Base-by-base conservation (phyloP, 352 stramenopile species). In the Phytophthora brassicae region DNA sequence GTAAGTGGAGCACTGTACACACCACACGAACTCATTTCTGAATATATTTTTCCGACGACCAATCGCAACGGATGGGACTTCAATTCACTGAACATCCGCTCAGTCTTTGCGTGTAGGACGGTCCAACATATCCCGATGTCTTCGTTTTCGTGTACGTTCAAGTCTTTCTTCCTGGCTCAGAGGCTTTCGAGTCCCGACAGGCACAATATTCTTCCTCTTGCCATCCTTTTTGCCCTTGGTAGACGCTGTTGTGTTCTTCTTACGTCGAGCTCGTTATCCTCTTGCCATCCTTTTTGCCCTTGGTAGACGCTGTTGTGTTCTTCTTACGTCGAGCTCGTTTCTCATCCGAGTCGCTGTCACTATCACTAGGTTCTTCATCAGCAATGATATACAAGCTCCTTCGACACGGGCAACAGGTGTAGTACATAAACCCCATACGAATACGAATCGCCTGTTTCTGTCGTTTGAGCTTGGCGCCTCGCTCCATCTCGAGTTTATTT, bases 101-200 rank as follows among this genome's bases (percentile, higher is more conserved):
- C 47, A 86, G 31, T 81, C 71, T 57, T 89, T 89, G 7, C 81
- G 70, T 11, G 72, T 84, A 14, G 81, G 79, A 2, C 79, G 68
- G 51, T 90, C 79, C 55, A 86, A 75, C 81, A 90, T 90, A 50
- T 90, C 81, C 2, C 79, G 60, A 39, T 87, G 51, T 7, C 81
- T 68, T 9, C 81, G 60, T 54, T 89, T 90, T 14, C 77, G 69
- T 19, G 81, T 79, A 6, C 81, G 73, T 38, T 90, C 81, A 16
- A 89, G 75, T 0, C 79, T 70, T 53, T 90, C 70, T 52, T 88
- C 81, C 46, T 90, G 80, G 4, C 69, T 88, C n/a, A 90, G 67
- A 19, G 79, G 73, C 36, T 87, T 88, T 16, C 81, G 75, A 52
- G 77, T 58, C 6, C 77, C 75, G 19, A 81, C 74, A 17, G 76